Evolutionary conservation across 768 basidiomycete genomes (phyloP).

Genomic region (Leccinum olivaceopallidum): DNA sequence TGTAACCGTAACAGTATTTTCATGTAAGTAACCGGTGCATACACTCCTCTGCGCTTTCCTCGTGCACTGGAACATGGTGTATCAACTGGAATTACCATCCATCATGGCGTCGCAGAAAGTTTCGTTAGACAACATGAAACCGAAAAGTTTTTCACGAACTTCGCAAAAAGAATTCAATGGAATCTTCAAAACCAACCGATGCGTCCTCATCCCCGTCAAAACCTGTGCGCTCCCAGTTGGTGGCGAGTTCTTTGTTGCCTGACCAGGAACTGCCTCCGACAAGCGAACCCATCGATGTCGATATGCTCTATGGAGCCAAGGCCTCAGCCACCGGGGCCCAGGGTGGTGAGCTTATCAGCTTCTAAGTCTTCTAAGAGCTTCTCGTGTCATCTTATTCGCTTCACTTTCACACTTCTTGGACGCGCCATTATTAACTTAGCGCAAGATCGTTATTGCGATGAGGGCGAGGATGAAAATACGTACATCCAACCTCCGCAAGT

Average conservation of each 20-base stretch:
- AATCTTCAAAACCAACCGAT: slow-evolving; percentile 33
- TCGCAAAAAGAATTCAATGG: slow-evolving; percentile 36
- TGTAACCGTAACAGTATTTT: no score
- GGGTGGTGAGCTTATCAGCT: slow-evolving; percentile 32
- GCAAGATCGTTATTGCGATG: slow-evolving; percentile 66
- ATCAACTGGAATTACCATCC: no score
- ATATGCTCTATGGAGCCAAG: slow-evolving; percentile 57
- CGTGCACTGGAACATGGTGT: no score
- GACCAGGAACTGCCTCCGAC: slow-evolving; percentile 62
- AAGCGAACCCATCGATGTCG: slow-evolving; percentile 76
- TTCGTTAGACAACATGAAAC: slow-evolving; percentile 50
- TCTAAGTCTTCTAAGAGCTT: background rate
- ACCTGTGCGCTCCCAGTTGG: slow-evolving; percentile 41
- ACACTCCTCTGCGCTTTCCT: no score
- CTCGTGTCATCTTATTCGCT: background rate
- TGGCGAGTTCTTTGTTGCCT: slow-evolving; percentile 43
- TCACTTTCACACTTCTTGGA: slow-evolving; percentile 23
- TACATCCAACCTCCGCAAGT: no score
- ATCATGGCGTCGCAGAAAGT: no score
- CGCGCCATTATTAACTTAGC: slow-evolving; percentile 45
- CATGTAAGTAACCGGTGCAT: no score
- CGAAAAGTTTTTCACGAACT: slow-evolving; percentile 71
- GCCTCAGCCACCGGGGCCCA: slow-evolving; percentile 28
- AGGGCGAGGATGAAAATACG: slow-evolving; percentile 41
- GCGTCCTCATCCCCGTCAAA: slow-evolving; percentile 28